A percentile compares a stretch with the other conserved stretches of the same genome.
Conservation (phyloP, 106 monocot species). For the Chionographis japonica region DNA sequence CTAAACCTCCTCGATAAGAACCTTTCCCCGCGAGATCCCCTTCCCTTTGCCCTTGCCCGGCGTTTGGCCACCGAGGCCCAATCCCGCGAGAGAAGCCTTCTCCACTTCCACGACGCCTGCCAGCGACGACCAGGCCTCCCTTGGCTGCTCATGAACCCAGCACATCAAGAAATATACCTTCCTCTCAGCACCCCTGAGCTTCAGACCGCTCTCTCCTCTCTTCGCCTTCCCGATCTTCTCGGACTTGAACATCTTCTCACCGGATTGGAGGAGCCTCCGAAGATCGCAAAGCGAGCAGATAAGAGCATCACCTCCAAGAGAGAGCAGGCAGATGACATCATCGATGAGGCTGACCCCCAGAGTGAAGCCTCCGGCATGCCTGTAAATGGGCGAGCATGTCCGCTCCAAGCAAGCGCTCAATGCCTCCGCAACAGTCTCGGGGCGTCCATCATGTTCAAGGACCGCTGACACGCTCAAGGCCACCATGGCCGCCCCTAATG, state of each 20-base stretch:
- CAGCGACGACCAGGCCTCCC: slow-evolving; percentile 52
- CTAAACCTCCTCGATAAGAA: slow-evolving; percentile 59
- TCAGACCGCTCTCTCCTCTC: slow-evolving; percentile 20
- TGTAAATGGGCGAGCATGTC: slow-evolving; percentile 61
- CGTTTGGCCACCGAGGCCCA: background rate
- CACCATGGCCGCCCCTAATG: slow-evolving; percentile 62
- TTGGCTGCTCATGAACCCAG: slow-evolving; percentile 88
- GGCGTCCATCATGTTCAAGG: slow-evolving; percentile 40
- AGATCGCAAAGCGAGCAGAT: slow-evolving; percentile 81
- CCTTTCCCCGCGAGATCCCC: slow-evolving; percentile 9
- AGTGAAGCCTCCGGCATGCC: slow-evolving; percentile 56
- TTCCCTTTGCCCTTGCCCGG: slow-evolving; percentile 6
- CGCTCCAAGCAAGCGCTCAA: slow-evolving; percentile 63
- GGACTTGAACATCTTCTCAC: slow-evolving; percentile 34
- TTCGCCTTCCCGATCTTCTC: slow-evolving; percentile 42
- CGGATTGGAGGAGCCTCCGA: slow-evolving; percentile 48
- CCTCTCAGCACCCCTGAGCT: slow-evolving; percentile 52
- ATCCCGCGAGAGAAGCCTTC: slow-evolving; percentile 35
- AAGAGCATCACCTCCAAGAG: slow-evolving; percentile 47
- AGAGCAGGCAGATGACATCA: slow-evolving; percentile 54
- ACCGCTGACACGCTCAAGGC: slow-evolving; percentile 58
- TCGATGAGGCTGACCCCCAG: slow-evolving; percentile 66
- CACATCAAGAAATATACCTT: slow-evolving; percentile 89
- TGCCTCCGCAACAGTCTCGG: slow-evolving; percentile 61
- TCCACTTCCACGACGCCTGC: slow-evolving; percentile 43